Percentiles rank a stretch among this genome's conserved stretches.
phyloP scores from a whole-genome alignment of 805 yeast species.

The Dipodascus albidus region DNA sequence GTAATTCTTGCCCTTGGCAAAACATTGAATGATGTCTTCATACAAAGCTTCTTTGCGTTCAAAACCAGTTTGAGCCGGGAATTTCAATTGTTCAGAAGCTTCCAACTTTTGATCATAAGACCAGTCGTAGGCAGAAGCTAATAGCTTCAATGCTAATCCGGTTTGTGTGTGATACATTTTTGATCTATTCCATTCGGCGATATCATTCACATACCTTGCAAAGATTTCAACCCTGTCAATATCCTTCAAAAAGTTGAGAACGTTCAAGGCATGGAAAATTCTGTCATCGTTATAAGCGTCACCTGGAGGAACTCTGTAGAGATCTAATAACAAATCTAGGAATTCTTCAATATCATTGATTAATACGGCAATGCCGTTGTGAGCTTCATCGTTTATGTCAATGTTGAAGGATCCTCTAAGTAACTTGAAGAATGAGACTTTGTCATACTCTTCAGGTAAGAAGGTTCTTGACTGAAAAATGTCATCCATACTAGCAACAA shows the following conservation, averaged over 20 bases:
- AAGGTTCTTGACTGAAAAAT: conserved; percentile 47
- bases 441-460: conserved; percentile 45
- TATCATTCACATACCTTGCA: conserved; percentile 61
- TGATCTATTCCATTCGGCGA: conserved; percentile 51
- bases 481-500: conserved; percentile 52
- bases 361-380: conserved; percentile 41
- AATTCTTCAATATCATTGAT: conserved; percentile 35
- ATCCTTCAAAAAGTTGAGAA: conserved; percentile 64
- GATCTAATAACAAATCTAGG: conserved; percentile 51
- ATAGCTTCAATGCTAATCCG: conserved; percentile 64
- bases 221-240: conserved; percentile 72
- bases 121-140: conserved; percentile 74
- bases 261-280: conserved; percentile 64
- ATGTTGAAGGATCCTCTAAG: conserved; percentile 39
- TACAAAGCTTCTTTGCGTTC: conserved; percentile 66
- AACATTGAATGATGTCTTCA: conserved; percentile 59
- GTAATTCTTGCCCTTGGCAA: conserved; percentile 56
- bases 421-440: conserved; percentile 38
- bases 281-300: conserved; percentile 82
- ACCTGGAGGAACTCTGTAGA: conserved; percentile 64
- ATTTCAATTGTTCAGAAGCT: conserved; percentile 47
- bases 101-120: conserved; percentile 36
- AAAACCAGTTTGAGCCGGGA: conserved; percentile 71
- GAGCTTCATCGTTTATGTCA: conserved; percentile 57
- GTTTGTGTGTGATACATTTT: conserved; percentile 68